phyloP scores from a whole-genome alignment of 257 asterid genomes.

The Pogostemon cablin region DNA sequence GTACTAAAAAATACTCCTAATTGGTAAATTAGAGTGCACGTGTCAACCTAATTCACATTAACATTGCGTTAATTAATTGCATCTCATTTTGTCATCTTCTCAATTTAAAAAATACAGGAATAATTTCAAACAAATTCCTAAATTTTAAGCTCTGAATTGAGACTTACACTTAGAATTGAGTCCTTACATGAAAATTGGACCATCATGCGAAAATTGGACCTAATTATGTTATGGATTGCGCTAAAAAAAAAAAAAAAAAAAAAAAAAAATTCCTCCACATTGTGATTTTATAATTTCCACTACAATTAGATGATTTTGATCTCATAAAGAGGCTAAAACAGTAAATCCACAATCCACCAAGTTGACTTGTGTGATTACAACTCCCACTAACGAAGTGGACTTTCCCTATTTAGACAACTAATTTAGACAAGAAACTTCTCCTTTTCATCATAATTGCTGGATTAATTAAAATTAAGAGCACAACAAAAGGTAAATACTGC shows the following conservation, averaged over 20 bases:
- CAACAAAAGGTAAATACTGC: conserved; percentile 28
- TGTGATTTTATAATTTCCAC: conserved; percentile 26
- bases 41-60: too few relatives aligned
- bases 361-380: conserved; percentile 44
- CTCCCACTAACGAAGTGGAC: conserved; percentile 59
- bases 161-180: too few relatives aligned
- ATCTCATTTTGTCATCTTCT: too few relatives aligned
- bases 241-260: not conserved
- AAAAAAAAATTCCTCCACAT: conserved; percentile 24
- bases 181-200: too few relatives aligned
- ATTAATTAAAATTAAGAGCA: not conserved
- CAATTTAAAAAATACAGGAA: too few relatives aligned
- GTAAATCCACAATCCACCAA: conserved; percentile 43
- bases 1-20: too few relatives aligned
- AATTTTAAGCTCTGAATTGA: too few relatives aligned
- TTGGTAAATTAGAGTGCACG: too few relatives aligned
- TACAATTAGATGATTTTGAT: conserved; percentile 4
- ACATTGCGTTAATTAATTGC: too few relatives aligned
- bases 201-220: not conserved
- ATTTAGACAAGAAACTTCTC: conserved; percentile 20
- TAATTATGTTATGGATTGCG: conserved; percentile 20
- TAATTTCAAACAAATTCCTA: too few relatives aligned
- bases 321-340: conserved; percentile 42
- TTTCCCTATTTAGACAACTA: conserved; percentile 60
- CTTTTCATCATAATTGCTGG: conserved; percentile 14